Evolutionary conservation across 306 rosid genomes (phyloP), one percentile per base, ranked within the genome.

Genomic region (Erythrophleum fordii): DNA sequence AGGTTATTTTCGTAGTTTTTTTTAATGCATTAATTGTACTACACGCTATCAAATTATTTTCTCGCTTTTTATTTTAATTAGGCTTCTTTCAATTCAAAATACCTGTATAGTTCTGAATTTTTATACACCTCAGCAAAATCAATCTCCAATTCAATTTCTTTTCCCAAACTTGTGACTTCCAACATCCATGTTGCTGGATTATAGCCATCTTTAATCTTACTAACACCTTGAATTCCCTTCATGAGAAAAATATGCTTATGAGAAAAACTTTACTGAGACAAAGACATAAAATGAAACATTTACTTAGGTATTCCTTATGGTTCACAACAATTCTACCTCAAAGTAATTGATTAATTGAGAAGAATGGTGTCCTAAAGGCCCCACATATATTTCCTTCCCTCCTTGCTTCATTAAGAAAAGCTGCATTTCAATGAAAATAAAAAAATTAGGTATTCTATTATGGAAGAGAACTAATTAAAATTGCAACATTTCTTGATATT

Each of bases 101-200:
- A 87, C 90, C 90, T 87, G 83, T 82, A 79, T 41, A 82, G 74
- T 65, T 87, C 86, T 39, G 90, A 87, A 14, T 72, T 82, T 67
- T 76, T 84, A 82, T 84, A 87, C 76, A 79, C 72, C 11, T 75
- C 81, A 20, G 85, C 75, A 82, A 81, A 87, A 79, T 87, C 86
- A 42, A 87, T 61, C 41, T 49, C 86, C 69, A 82, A 66, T 79
- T 87, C 90, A 11, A 9, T 39, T 72, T 87, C 86, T 87, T 78
- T 87, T 29, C 85, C 87, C 25, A 76, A 71, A 37, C 60, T 65
- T 0, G 88, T 78, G 52, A 84, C 78, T 75, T 87, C 90, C 68
- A 87, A 48, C 90, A 84, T 87, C 90, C 90, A 87, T 75, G 90
- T 84, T 66, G 90, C 88, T 17, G 90, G 85, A 60, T 87, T 87